Conservation (phyloP, 306 rosid species). For the Trifolium subterraneum region DNA sequence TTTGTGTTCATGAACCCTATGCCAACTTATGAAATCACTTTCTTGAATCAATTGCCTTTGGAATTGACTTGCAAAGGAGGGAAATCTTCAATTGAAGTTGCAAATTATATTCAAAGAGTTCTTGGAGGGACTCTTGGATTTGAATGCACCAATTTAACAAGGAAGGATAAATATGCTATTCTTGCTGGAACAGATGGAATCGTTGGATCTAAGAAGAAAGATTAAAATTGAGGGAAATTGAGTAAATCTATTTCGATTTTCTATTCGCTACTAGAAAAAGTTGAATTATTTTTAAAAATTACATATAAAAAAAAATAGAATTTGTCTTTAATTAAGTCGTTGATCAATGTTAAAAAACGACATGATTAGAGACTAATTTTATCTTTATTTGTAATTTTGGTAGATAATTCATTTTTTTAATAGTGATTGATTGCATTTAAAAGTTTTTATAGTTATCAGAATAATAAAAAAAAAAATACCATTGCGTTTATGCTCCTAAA, state of each 20-base stretch:
- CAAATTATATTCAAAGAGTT: slow-evolving; percentile 82
- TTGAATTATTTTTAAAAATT: background rate
- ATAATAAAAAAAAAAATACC: slow-evolving; percentile 35
- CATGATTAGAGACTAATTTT: background rate
- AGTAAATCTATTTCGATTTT: background rate
- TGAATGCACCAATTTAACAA: slow-evolving; percentile 85
- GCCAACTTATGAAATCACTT: slow-evolving; percentile 82
- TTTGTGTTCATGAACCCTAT: slow-evolving; percentile 94
- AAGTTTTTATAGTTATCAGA: slow-evolving; percentile 30
- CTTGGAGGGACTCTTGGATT: slow-evolving; percentile 83
- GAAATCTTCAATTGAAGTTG: slow-evolving; percentile 80
- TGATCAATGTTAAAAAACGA: background rate
- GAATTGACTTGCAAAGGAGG: slow-evolving; percentile 82
- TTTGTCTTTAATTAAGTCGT: background rate
- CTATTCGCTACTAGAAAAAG: background rate
- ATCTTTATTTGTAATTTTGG: background rate
- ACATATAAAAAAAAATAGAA: background rate
- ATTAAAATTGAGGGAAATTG: slow-evolving; percentile 9
- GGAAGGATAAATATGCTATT: slow-evolving; percentile 80
- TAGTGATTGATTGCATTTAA: slow-evolving; percentile 1
- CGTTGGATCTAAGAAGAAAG: slow-evolving; percentile 54
- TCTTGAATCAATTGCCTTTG: slow-evolving; percentile 69
- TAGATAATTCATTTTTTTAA: background rate
- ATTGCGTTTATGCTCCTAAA: slow-evolving; percentile 35
- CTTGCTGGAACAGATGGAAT: slow-evolving; percentile 88